These are phyloP conservation scores for Antrodiella citrinella DNA, from an alignment of 768 basidiomycete species.

Conservation along the genomic window DNA sequence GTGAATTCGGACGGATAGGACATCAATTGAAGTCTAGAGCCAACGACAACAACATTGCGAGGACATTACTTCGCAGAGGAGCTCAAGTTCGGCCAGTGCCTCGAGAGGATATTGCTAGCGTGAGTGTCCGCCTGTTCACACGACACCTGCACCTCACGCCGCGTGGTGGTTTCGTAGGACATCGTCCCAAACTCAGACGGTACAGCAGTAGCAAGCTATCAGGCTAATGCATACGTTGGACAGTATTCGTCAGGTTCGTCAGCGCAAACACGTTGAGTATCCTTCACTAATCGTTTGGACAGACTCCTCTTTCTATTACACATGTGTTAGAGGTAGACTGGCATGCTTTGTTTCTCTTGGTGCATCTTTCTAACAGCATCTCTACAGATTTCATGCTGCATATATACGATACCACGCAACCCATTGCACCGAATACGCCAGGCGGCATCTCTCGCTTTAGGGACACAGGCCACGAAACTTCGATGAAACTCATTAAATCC, in stretches of 20 bases:
- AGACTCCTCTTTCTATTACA: constrained; percentile 92
- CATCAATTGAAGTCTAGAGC: constrained; percentile 38
- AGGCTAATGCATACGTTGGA: constrained; percentile 73
- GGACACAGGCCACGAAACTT: constrained; percentile 36
- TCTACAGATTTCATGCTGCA: constrained; percentile 79
- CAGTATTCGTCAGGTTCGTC: constrained; percentile 68
- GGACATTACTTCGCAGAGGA: constrained; percentile 34
- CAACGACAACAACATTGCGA: constrained; percentile 40
- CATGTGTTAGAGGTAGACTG: constrained; percentile 83
- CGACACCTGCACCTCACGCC: neutral
- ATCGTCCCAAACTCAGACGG: constrained; percentile 76
- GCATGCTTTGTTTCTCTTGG: constrained; percentile 6
- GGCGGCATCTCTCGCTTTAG: constrained; percentile 11
- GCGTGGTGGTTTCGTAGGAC: constrained; percentile 31
- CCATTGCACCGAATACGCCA: constrained; percentile 15
- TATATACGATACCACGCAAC: constrained; percentile 70
- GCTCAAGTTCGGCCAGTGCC: constrained; percentile 17
- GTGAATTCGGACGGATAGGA: constrained; percentile 70
- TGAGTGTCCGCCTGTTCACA: constrained; percentile 25
- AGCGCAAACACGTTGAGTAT: too few relatives aligned
- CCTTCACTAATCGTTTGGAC: neutral
- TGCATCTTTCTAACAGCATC: neutral
- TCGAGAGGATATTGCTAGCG: constrained; percentile 49
- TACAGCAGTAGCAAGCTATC: constrained; percentile 67
- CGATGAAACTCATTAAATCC: constrained; percentile 46